A percentile compares a stretch with the other conserved stretches of the same genome.
These are phyloP conservation scores for Chloroidium sp. DNA, from an alignment of 163 green algal species.

Conservation along the genomic window DNA sequence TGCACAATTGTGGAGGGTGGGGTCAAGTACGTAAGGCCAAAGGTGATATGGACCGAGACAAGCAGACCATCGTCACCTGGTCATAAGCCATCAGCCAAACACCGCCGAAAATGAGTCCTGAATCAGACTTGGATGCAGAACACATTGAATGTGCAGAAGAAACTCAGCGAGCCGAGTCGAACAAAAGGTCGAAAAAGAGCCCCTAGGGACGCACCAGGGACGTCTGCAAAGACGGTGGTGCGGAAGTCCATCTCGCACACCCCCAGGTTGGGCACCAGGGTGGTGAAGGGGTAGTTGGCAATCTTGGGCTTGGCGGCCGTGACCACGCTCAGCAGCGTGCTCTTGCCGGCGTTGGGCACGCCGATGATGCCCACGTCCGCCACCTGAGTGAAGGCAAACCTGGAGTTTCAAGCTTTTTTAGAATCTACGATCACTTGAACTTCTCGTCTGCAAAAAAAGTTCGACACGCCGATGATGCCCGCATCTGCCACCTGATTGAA, in stretches of 20 bases:
- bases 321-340: conserved; percentile 75
- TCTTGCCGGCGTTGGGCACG: conserved; percentile 87
- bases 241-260: conserved; percentile 82
- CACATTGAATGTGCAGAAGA: too few relatives aligned
- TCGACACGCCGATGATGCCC: conserved; percentile 40
- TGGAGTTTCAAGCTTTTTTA: too few relatives aligned
- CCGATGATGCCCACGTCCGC: conserved; percentile 97
- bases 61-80: too few relatives aligned
- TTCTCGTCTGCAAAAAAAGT: conserved; percentile 11
- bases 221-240: conserved; percentile 75
- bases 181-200: too few relatives aligned
- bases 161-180: neutral
- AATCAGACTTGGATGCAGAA: too few relatives aligned
- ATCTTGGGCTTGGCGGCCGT: conserved; percentile 55
- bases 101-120: too few relatives aligned
- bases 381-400: conserved; percentile 12
- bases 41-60: too few relatives aligned
- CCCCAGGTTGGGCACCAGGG: conserved; percentile 86
- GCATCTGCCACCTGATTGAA: too few relatives aligned
- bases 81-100: too few relatives aligned
- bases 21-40: too few relatives aligned
- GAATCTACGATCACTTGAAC: too few relatives aligned
- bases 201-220: conserved; percentile 15
- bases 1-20: too few relatives aligned
- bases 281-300: conserved; percentile 90